These are phyloP conservation scores for Novymonas esmeraldas DNA, from an alignment of 208 protist species.

Conservation along the genomic window DNA sequence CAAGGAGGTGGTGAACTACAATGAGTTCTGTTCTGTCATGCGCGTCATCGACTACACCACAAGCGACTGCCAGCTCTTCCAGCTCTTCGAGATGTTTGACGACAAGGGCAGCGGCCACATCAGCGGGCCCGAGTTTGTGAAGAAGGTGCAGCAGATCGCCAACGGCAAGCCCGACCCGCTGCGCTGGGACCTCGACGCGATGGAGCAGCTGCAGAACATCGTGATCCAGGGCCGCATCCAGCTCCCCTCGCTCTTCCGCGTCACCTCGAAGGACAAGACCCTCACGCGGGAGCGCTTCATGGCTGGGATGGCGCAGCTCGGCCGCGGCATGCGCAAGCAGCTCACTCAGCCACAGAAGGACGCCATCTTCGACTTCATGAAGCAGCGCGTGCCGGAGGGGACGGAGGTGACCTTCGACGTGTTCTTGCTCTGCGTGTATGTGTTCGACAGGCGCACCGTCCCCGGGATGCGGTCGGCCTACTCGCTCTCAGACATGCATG, in stretches of 20 bases:
- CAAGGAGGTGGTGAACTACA: conserved; percentile 81
- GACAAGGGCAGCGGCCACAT: conserved; percentile 58
- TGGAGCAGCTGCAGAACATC: conserved; percentile 89
- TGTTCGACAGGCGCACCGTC: conserved; percentile 62
- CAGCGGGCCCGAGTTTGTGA: conserved; percentile 72
- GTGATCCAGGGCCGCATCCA: conserved; percentile 84
- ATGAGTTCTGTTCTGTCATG: conserved; percentile 88
- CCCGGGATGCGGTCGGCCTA: conserved; percentile 5
- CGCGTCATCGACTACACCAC: conserved; percentile 86
- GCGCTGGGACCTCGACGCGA: conserved; percentile 80
- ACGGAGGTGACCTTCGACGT: conserved; percentile 65
- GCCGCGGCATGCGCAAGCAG: conserved; percentile 81
- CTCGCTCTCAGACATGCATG: conserved; percentile 40
- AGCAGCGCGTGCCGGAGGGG: conserved; percentile 39
- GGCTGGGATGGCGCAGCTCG: conserved; percentile 66
- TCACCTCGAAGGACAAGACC: conserved; percentile 55
- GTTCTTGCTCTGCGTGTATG: conserved; percentile 70
- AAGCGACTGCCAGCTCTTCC: conserved; percentile 81
- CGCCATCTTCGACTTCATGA: conserved; percentile 74
- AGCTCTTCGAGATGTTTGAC: conserved; percentile 85
- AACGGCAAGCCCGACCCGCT: conserved; percentile 62
- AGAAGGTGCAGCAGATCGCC: conserved; percentile 49
- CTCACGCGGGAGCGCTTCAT: conserved; percentile 73
- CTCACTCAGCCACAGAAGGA: conserved; percentile 77
- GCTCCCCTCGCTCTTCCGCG: conserved; percentile 68